A percentile compares a stretch with the other conserved stretches of the same genome.
Conservation (phyloP, 345 rosid species). For the Acer yangbiense region DNA sequence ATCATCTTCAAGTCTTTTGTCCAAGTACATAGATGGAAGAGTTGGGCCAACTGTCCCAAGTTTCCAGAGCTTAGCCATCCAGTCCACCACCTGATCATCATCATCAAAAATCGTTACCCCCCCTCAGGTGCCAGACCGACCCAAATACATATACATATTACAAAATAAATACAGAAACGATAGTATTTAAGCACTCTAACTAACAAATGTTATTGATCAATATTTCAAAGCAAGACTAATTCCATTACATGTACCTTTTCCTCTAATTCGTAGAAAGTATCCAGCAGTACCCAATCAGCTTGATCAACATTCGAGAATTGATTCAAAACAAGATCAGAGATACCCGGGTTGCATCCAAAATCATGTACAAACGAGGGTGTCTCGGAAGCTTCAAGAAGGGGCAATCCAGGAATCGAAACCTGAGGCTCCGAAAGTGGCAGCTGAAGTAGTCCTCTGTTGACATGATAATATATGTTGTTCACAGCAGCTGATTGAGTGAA, state of each 20-base stretch:
- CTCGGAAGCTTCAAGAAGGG: slow-evolving; percentile 26
- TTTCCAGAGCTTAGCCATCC: slow-evolving; percentile 25
- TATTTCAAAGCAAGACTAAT: no score
- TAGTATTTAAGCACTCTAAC: no score
- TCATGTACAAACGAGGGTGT: slow-evolving; percentile 23
- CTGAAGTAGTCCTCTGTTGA: slow-evolving; percentile 20
- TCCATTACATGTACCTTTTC: neutral
- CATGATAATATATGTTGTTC: slow-evolving; percentile 32
- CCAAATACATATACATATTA: no score
- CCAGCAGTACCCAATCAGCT: slow-evolving; percentile 33
- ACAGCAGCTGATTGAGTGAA: slow-evolving; percentile 41
- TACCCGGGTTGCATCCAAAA: slow-evolving; percentile 20
- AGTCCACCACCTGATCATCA: slow-evolving; percentile 31
- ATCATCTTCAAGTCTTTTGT: slow-evolving; percentile 23
- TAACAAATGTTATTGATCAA: no score
- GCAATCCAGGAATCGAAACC: slow-evolving; percentile 36
- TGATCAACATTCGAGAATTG: slow-evolving; percentile 33
- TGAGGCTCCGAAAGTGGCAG: slow-evolving; percentile 14
- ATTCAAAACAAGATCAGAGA: slow-evolving; percentile 2
- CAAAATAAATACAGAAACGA: no score
- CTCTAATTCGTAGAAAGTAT: slow-evolving; percentile 27
- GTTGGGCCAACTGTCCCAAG: slow-evolving; percentile 28
- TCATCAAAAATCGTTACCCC: neutral
- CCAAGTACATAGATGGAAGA: slow-evolving; percentile 25
- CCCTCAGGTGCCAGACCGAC: no score